A percentile compares a stretch with the other conserved stretches of the same genome.
Evolutionary conservation across 2,329 filamentous ascomycete genomes (phyloP).

Genomic region (Metarhizium sp.): DNA sequence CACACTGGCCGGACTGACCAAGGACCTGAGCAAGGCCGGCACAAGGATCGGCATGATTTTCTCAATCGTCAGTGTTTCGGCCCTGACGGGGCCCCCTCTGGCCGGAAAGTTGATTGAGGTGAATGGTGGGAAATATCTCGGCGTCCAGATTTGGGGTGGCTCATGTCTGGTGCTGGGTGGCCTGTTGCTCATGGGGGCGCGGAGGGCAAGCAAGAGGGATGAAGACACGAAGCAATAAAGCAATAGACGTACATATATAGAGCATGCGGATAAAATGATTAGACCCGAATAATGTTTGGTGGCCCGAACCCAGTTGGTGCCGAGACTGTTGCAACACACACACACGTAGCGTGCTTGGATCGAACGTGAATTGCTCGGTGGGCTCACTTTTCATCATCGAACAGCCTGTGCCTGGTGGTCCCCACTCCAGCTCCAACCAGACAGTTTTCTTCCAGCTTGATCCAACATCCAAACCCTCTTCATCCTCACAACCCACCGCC

Average conservation of each 20-base stretch:
- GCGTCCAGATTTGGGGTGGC: constrained; percentile 43
- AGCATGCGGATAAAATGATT: background rate
- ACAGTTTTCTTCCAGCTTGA: background rate
- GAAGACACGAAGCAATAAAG: background rate
- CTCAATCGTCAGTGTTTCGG: constrained; percentile 43
- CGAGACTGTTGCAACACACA: too few species aligned
- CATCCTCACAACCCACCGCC: background rate
- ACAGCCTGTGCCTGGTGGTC: background rate
- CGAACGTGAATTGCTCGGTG: too few species aligned
- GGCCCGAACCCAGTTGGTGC: background rate
- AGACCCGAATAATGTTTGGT: background rate
- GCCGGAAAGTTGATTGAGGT: constrained; percentile 40
- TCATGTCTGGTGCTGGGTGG: constrained; percentile 32
- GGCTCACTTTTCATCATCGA: too few species aligned
- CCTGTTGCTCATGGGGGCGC: constrained; percentile 29
- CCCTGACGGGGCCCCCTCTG: constrained; percentile 44
- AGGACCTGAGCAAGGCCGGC: constrained; percentile 43
- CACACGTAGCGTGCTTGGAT: too few species aligned
- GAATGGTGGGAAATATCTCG: constrained; percentile 33
- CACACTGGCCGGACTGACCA: constrained; percentile 32
- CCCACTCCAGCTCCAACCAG: background rate
- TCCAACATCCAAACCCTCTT: background rate
- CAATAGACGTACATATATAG: background rate
- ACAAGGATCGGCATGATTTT: constrained; percentile 53
- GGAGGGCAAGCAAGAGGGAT: background rate